These are phyloP conservation scores for Pichia heedii DNA, from an alignment of 805 yeast species.

Conservation along the genomic window DNA sequence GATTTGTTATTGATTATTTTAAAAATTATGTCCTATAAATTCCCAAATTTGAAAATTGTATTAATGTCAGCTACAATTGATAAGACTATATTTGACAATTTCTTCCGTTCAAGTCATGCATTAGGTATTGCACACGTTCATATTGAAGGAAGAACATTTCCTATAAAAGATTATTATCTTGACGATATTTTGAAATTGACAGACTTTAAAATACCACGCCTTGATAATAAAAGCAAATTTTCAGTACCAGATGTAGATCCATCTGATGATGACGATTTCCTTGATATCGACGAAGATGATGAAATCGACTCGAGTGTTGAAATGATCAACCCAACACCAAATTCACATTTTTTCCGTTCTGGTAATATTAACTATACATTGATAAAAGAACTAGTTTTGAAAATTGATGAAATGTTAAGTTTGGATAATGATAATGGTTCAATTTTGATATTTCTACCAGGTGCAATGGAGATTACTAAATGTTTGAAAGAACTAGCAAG, in stretches of 20 bases:
- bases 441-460: slow-evolving; percentile 79
- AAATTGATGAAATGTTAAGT: slow-evolving; percentile 42
- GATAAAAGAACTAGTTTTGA: slow-evolving; percentile 44
- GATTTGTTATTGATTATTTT: slow-evolving; percentile 76
- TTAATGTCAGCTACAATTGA: slow-evolving; percentile 95
- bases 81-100: slow-evolving; percentile 52
- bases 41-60: slow-evolving; percentile 53
- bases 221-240: not conserved
- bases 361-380: slow-evolving; percentile 74
- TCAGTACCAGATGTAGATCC: too few species aligned
- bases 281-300: not conserved
- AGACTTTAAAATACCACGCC: slow-evolving; percentile 47
- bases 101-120: slow-evolving; percentile 42
- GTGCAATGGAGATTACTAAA: slow-evolving; percentile 75
- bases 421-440: slow-evolving; percentile 49
- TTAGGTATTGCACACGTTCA: slow-evolving; percentile 49
- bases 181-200: slow-evolving; percentile 53
- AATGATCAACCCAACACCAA: slow-evolving; percentile 46
- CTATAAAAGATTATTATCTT: slow-evolving; percentile 69
- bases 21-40: slow-evolving; percentile 46
- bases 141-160: slow-evolving; percentile 90
- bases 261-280: slow-evolving; percentile 7
- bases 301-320: slow-evolving; percentile 23
- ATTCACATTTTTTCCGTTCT: slow-evolving; percentile 51
- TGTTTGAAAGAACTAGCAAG: slow-evolving; percentile 37